Evolutionary conservation across 2,329 filamentous ascomycete species (phyloP), one percentile per base, ranked within the genome.

Genomic region (Salinomyces thailandicus): DNA sequence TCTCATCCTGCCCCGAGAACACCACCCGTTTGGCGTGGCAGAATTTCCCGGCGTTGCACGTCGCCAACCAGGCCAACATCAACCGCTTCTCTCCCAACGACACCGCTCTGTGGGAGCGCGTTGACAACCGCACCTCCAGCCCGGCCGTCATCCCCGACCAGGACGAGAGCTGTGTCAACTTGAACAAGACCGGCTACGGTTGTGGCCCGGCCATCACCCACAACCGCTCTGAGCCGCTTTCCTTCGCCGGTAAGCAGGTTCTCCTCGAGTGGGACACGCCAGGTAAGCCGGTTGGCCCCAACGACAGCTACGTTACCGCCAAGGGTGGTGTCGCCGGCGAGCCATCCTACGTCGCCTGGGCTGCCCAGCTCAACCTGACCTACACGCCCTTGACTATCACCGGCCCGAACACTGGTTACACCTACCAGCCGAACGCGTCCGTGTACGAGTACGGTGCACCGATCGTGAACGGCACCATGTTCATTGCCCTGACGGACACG

Each of bases 11-110:
- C 58, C 84, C 85, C 0, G 63, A 62, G 29, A 75, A 80, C 55
- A 77, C 79, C 47, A 89, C 82, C 1, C 75, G 82, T 5, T 66
- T 93, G 18, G 71, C 77, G 16, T 93, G 85, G 84, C 81, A 89
- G 57, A 93, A 93, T 64, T 87, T 84, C 63, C 85, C 84, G 0
- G 69, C 73, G 0, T 63, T 91, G 12, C 67, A 71, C 48, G 68
- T 91, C 33, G 64, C 81, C 18, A 87, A 89, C 62, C 79, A 89
- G 55, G 78, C 84, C 2, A 89, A 87, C 59, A 71, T 79, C 15
- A 76, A 75, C 41, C 74, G 79, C 17, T 66, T 77, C 54, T 74
- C 81, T 37, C 74, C 74, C 11, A 74, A 78, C 3, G 60, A 74
- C 43, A 72, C 70, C 5, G 71, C 67, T 1, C 67, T 64, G 47